Base-by-base conservation (phyloP, 495 filamentous ascomycete species). In the Haplographium delicatum region DNA sequence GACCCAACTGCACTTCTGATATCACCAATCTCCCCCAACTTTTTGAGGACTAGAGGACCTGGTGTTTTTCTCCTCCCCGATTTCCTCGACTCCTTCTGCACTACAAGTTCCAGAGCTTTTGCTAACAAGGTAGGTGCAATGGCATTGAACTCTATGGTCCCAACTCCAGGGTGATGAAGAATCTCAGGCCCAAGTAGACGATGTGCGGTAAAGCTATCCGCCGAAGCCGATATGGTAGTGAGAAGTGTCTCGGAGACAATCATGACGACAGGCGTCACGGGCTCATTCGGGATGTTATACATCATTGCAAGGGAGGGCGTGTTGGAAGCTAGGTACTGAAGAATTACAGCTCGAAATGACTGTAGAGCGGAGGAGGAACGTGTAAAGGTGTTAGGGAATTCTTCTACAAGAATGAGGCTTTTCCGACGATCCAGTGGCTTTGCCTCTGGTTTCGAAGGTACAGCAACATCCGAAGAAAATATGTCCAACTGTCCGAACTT, bases 181-280 rank as follows among this genome's bases (percentile, higher is more conserved):
- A 99, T 83, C 50, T 89, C 83, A 1, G 88, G 82, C 0, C 94
- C 91, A 8, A 99, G 79, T 30, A 99, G 66, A 15, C 89, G 81
- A 69, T 96, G 85, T 1, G 85, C 88, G 0, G 90, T 97, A 54
- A 99, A 87, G 61, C 84, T 96, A 59, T 95, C 88, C 24, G 86
- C 80, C 3, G 82, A 78, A 8, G 86, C 81, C 2, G 84, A 87
- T 5, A 80, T 83, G 9, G 84, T 89, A 4, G 81, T 84, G 7
- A 91, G 65, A 20, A 89, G 70, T 2, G 85, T 94, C 63, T 99
- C 94, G 0, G 93, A 93, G 23, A 99, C 76, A 45, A 97, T 79
- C 67, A 99, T 82, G 20, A 99, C 78, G 27, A 97, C 70, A 1
- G 94, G 93, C 2, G 81, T 82, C 18, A 84, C 65, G 19, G 74